phyloP scores from a whole-genome alignment of 2,329 filamentous ascomycete species.

The Botrytis sinoallii region DNA sequence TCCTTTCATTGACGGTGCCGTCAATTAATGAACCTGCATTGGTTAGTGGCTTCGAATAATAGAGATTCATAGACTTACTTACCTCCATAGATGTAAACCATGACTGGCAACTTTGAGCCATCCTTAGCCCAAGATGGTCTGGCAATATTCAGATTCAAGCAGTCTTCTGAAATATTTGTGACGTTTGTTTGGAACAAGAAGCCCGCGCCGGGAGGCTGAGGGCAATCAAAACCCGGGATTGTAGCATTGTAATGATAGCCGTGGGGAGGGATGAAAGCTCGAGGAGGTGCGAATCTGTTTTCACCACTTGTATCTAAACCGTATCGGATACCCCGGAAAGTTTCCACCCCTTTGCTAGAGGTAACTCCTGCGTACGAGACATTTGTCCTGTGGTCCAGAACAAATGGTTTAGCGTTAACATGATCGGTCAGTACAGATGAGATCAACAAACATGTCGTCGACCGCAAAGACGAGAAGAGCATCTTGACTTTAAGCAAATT shows the following conservation, averaged over 20 bases:
- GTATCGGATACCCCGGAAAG: conserved; percentile 48
- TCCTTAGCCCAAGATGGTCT: conserved; percentile 53
- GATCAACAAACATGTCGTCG: conserved; percentile 5
- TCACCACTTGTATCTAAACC: conserved; percentile 46
- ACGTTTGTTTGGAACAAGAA: conserved; percentile 40
- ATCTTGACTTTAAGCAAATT: background rate
- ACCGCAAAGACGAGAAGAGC: background rate
- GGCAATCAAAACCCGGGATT: conserved; percentile 45
- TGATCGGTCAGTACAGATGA: background rate
- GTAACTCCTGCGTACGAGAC: conserved; percentile 45
- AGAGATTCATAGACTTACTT: conserved; percentile 39
- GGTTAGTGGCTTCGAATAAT: background rate
- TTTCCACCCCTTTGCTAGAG: conserved; percentile 44
- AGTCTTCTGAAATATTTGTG: conserved; percentile 53
- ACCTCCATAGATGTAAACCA: conserved; percentile 68
- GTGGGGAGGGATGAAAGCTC: conserved; percentile 35
- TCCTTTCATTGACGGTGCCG: conserved; percentile 24
- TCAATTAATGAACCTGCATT: conserved; percentile 21
- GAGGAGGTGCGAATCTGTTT: conserved; percentile 46
- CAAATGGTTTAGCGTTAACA: conserved; percentile 18
- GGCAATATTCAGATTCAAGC: conserved; percentile 56
- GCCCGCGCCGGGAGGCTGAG: conserved; percentile 40
- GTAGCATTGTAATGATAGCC: conserved; percentile 42
- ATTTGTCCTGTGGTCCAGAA: conserved; percentile 28
- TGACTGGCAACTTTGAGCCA: conserved; percentile 57